Evolutionary conservation across 257 asterid genomes (phyloP), one percentile per base, ranked within the genome.

Genomic region (Solanum clarkiae): DNA sequence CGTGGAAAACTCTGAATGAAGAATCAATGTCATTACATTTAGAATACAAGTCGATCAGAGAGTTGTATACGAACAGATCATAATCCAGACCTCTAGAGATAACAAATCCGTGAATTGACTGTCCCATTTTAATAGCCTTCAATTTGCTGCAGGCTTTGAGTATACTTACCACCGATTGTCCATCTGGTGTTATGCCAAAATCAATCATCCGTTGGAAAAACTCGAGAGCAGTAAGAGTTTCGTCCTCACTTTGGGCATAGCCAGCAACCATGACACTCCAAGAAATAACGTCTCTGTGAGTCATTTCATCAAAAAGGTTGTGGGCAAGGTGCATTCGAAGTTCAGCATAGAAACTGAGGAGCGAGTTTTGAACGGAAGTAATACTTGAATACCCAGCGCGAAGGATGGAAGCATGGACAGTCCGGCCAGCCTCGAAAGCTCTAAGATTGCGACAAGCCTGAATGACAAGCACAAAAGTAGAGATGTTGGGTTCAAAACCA

Each of bases 201-300:
- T 85, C 87, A 9, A 90, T 49, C 98, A 94, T 94, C 87, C 86
- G 83, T 79, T 88, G 89, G 80, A 94, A 95, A 75, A 88, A 83
- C 81, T 89, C 88, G 70, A 92, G 85, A 54, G 94, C 93, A 82
- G 80, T 80, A 12, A 60, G 5, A 59, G 87, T 63, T 72, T 93
- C 92, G 70, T 86, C 87, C 66, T 82, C 88, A 26, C 60, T 66
- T 65, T 90, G 91, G 26, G 89, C 90, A 82, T 93, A 90, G 85
- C 94, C 93, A 75, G 90, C 88, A 81, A 93, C 91, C 89, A 95
- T 92, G 88, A 91, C 93, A 85, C 96, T 93, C 98, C 98, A 95
- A 55, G 96, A 90, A 80, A 95, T 92, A 22, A 93, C 94, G 70
- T 95, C 98, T 93, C 91, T 93, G 55, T 89, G 93, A 85, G 71